Conservation (phyloP, 345 rosid species). For the Eucalyptus lansdowneana region DNA sequence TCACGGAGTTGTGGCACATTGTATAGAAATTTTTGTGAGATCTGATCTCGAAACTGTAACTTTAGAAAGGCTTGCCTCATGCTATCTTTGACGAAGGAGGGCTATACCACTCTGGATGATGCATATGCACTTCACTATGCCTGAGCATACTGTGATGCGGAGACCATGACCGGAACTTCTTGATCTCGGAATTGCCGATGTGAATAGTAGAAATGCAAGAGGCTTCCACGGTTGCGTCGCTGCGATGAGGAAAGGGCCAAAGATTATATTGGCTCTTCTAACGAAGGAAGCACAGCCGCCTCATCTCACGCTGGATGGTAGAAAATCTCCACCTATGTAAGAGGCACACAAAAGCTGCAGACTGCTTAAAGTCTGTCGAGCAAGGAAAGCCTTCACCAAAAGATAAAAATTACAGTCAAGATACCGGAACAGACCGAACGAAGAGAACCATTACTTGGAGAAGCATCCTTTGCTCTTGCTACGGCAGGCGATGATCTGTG, state of each 20-base stretch:
- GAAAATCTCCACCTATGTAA: conserved; percentile 58
- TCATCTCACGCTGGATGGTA: conserved; percentile 53
- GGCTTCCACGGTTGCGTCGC: conserved; percentile 67
- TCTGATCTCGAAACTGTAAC: conserved; percentile 45
- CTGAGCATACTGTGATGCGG: conserved; percentile 57
- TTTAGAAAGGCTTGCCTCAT: conserved; percentile 53
- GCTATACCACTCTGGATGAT: conserved; percentile 52
- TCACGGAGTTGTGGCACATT: conserved; percentile 30
- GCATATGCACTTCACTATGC: conserved; percentile 76
- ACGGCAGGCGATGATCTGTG: conserved; percentile 60
- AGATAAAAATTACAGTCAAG: conserved; percentile 61
- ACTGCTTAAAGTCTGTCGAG: conserved; percentile 30
- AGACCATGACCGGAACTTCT: conserved; percentile 61
- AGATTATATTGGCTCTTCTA: conserved; percentile 51
- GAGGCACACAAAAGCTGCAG: conserved; percentile 38
- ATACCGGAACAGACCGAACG: conserved; percentile 59
- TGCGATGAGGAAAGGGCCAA: conserved; percentile 71
- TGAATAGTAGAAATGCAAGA: conserved; percentile 37
- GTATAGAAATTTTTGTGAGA: conserved; percentile 25
- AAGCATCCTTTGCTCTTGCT: conserved; percentile 52
- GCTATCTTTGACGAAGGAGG: conserved; percentile 43
- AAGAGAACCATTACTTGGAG: conserved; percentile 45
- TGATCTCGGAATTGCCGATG: conserved; percentile 60
- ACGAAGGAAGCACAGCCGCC: conserved; percentile 63
- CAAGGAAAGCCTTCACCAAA: conserved; percentile 49